Percentiles rank a stretch among this genome's conserved stretches.
These are phyloP conservation scores for Zhuliangozyma blackwelliae DNA, from an alignment of 1,139 yeast species.

Conservation along the genomic window DNA sequence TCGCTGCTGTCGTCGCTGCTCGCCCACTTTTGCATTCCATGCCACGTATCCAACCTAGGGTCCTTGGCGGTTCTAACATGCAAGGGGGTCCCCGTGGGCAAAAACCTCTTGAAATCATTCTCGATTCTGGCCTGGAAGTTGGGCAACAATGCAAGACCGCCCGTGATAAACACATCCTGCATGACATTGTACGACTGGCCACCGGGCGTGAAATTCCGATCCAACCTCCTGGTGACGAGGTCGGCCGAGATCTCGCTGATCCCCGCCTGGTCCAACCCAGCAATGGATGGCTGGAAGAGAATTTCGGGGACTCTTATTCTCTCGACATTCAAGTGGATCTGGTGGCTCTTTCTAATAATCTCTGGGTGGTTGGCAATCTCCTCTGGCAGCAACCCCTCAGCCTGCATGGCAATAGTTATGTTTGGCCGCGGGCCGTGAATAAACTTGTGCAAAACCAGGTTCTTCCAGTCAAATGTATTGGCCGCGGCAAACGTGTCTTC, in stretches of 20 bases:
- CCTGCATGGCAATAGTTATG: conserved; percentile 38
- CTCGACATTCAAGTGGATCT: conserved; percentile 85
- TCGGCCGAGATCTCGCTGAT: conserved; percentile 72
- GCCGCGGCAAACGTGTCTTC: conserved; percentile 80
- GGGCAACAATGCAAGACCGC: conserved; percentile 71
- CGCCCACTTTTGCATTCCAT: conserved; percentile 87
- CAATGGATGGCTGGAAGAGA: conserved; percentile 88
- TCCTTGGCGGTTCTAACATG: conserved; percentile 61
- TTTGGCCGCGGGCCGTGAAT: conserved; percentile 83
- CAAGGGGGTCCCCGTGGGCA: conserved; percentile 67
- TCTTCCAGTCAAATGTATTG: conserved; percentile 76
- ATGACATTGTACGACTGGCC: conserved; percentile 53
- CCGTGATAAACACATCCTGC: conserved; percentile 73
- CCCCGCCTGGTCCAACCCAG: conserved; percentile 96
- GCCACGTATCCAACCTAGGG: conserved; percentile 84
- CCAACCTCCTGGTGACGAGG: conserved; percentile 57
- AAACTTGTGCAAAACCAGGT: conserved; percentile 74
- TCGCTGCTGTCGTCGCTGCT: conserved; percentile 40
- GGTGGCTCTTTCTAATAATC: conserved; percentile 54
- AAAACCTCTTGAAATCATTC: conserved; percentile 60
- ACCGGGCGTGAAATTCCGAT: conserved; percentile 45
- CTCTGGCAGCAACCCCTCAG: conserved; percentile 41
- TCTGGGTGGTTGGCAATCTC: conserved; percentile 45
- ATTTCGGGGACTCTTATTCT: conserved; percentile 91
- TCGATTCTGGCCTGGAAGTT: conserved; percentile 64